Conservation (phyloP, 768 basidiomycete species). For the Lactarius pseudohatsudake region DNA sequence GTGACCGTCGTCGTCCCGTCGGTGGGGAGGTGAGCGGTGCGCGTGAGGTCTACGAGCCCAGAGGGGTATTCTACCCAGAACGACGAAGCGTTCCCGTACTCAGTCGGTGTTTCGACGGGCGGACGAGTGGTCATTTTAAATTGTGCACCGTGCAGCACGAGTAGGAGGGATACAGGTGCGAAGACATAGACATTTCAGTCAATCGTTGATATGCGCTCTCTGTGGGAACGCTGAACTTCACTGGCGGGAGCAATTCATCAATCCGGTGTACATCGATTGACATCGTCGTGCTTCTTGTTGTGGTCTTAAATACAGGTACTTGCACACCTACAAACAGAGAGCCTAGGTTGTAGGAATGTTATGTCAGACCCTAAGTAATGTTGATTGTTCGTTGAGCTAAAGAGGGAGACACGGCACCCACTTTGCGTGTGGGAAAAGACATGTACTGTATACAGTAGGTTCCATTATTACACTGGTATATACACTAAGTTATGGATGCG, state of each 20-base stretch:
- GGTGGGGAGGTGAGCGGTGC: conserved; percentile 41
- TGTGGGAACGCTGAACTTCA: conserved; percentile 3
- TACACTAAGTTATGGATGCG: background rate
- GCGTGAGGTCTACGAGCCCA: conserved; percentile 61
- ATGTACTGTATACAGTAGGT: no score
- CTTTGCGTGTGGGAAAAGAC: no score
- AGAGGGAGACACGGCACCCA: background rate
- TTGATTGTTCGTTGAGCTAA: background rate
- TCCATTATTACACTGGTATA: background rate
- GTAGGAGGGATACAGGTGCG: background rate
- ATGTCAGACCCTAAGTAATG: no score
- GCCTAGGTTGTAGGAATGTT: no score
- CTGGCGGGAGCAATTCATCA: background rate
- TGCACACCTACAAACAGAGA: no score
- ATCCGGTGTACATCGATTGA: background rate
- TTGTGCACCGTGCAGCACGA: conserved; percentile 3
- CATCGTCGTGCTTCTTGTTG: background rate
- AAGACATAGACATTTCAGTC: background rate
- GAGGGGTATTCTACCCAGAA: conserved; percentile 73
- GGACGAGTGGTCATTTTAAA: conserved; percentile 36
- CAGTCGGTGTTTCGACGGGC: conserved; percentile 43
- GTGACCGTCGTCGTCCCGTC: conserved; percentile 28
- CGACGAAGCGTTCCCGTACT: conserved; percentile 54
- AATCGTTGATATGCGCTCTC: background rate
- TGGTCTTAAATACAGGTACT: no score